These are phyloP conservation scores for Cotoneaster glaucophyllus DNA, from an alignment of 306 rosid genomes.

Conservation along the genomic window DNA sequence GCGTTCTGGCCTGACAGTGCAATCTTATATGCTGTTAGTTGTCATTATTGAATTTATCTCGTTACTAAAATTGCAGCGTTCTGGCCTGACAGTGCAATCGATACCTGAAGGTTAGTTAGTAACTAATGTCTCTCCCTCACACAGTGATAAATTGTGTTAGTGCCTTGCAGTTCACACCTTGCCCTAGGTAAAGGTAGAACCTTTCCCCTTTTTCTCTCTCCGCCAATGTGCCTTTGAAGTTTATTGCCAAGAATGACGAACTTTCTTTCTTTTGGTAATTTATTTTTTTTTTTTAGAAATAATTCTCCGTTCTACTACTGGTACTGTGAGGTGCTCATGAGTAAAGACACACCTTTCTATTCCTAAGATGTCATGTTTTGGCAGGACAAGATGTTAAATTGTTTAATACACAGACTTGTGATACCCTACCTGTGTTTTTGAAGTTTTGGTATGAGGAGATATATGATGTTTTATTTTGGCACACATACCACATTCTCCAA, in stretches of 20 bases:
- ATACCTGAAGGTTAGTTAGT: slow-evolving; percentile 52
- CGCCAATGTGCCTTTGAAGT: neutral
- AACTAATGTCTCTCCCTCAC: neutral
- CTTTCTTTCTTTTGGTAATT: no score
- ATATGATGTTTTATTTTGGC: neutral
- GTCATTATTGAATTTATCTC: slow-evolving; percentile 3
- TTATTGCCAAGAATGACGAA: neutral
- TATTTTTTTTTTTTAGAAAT: no score
- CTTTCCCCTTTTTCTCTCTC: neutral
- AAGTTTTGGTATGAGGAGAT: neutral
- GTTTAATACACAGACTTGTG: neutral
- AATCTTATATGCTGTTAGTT: slow-evolving; percentile 30
- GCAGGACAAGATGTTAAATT: neutral
- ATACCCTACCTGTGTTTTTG: neutral
- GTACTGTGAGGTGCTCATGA: no score
- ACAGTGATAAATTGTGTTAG: neutral
- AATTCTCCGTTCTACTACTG: no score
- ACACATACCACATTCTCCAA: neutral
- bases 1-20: slow-evolving; percentile 50
- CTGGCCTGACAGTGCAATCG: slow-evolving; percentile 47
- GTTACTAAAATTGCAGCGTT: slow-evolving; percentile 37
- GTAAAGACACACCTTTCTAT: no score
- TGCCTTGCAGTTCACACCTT: neutral
- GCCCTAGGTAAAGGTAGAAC: neutral
- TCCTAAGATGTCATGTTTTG: neutral